phyloP scores from a whole-genome alignment of 169 alveolate species.

The Cryptosporidium viatorum region DNA sequence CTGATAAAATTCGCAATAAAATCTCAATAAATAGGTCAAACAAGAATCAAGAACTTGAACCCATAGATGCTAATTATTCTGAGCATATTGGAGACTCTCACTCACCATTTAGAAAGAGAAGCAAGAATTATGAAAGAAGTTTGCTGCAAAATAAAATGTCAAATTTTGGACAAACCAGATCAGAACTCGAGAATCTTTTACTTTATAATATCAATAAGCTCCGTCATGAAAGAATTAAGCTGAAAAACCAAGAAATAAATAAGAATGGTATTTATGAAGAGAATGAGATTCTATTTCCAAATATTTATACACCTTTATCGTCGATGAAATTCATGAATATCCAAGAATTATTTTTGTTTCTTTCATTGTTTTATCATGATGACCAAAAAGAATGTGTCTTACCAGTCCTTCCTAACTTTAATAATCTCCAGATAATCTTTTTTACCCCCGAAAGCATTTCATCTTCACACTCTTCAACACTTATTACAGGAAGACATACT shows the following conservation, averaged over 20 bases:
- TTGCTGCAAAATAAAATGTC: conserved; percentile 16
- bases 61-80: background rate
- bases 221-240: conserved; percentile 21
- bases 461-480: background rate
- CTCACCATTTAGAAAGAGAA: conserved; percentile 42
- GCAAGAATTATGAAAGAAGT: background rate
- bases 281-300: conserved; percentile 38
- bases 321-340: conserved; percentile 18
- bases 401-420: background rate
- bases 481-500: conserved; percentile 41
- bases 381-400: background rate
- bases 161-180: background rate
- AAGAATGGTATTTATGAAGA: background rate
- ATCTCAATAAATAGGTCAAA: background rate
- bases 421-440: background rate
- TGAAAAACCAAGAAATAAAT: background rate
- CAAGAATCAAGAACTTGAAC: background rate
- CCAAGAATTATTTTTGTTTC: conserved; percentile 33
- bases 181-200: conserved; percentile 1
- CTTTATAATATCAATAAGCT: conserved; percentile 40
- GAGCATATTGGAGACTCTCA: background rate
- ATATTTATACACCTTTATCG: conserved; percentile 37
- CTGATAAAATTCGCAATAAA: conserved; percentile 37
- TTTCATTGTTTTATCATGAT: conserved; percentile 21
- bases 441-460: conserved; percentile 3